These are phyloP conservation scores for Aegle marmelos DNA, from an alignment of 345 rosid species.

Conservation along the genomic window DNA sequence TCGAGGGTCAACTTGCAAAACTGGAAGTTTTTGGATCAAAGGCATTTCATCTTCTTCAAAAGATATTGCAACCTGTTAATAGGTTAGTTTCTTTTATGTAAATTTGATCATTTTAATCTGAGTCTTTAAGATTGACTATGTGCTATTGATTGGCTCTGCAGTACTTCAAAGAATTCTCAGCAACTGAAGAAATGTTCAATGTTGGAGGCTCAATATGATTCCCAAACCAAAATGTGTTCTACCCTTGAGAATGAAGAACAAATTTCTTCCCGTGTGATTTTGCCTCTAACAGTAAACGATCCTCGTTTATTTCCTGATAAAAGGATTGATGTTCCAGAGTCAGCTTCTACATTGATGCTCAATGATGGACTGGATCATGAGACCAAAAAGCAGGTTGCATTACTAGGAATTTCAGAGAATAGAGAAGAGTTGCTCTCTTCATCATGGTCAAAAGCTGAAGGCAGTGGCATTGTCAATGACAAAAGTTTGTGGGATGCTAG, in stretches of 20 bases:
- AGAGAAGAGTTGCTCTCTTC: constrained; percentile 11
- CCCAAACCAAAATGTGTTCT: constrained; percentile 18
- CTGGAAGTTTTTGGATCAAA: constrained; percentile 71
- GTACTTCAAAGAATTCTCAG: constrained; percentile 33
- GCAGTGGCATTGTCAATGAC: constrained; percentile 7
- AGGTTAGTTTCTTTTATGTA: constrained; percentile 43
- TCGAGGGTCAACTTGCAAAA: constrained; percentile 78
- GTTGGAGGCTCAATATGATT: constrained; percentile 24
- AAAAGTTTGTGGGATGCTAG: constrained; percentile 62
- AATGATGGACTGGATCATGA: constrained; percentile 22
- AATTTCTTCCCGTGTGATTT: constrained; percentile 35
- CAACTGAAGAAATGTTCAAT: constrained; percentile 37
- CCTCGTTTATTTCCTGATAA: constrained; percentile 45
- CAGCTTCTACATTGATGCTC: constrained; percentile 17
- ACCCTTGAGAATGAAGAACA: constrained; percentile 35
- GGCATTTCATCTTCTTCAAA: constrained; percentile 66
- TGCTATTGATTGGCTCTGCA: constrained; percentile 30
- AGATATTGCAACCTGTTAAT: constrained; percentile 42
- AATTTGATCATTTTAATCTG: neutral
- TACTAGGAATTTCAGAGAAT: constrained; percentile 24
- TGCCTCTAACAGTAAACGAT: constrained; percentile 51
- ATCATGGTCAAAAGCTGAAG: constrained; percentile 26
- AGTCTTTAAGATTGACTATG: constrained; percentile 1
- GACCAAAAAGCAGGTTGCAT: constrained; percentile 21
- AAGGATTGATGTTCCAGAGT: constrained; percentile 23